A percentile compares a stretch with the other conserved stretches of the same genome.
phyloP scores from a whole-genome alignment of 768 basidiomycete species.

The Mycena maculata region DNA sequence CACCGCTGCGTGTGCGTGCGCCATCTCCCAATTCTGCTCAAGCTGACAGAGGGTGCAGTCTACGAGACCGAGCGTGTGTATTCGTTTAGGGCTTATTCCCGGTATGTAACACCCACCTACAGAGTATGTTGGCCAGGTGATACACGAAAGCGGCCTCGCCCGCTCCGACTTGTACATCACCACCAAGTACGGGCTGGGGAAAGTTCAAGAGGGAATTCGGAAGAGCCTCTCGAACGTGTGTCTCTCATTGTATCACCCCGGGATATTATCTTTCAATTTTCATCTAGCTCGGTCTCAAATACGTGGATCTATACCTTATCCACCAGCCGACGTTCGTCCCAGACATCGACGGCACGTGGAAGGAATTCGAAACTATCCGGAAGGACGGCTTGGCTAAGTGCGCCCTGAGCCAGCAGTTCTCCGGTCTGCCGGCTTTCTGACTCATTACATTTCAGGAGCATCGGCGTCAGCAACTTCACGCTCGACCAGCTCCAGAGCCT shows the following conservation, averaged over 20 bases:
- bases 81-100: conserved; percentile 35
- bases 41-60: background rate
- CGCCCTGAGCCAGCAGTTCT: background rate
- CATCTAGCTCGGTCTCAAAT: conserved; percentile 55
- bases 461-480: conserved; percentile 67
- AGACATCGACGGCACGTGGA: conserved; percentile 49
- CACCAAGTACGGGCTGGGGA: conserved; percentile 50
- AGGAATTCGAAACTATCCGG: conserved; percentile 53
- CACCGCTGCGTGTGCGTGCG: conserved; percentile 53
- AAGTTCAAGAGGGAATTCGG: conserved; percentile 43
- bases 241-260: background rate
- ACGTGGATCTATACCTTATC: conserved; percentile 65
- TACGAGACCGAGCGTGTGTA: conserved; percentile 36
- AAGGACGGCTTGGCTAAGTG: conserved; percentile 43
- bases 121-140: conserved; percentile 41
- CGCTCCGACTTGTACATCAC: conserved; percentile 49
- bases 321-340: conserved; percentile 49
- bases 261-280: background rate
- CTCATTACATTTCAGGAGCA: conserved; percentile 49
- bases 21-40: background rate
- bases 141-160: conserved; percentile 43
- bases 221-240: conserved; percentile 53
- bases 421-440: background rate
- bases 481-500: conserved; percentile 52
- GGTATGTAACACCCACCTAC: conserved; percentile 40